Conservation (phyloP, 2,329 filamentous ascomycete species). For the Dichotomopilus funicola region DNA sequence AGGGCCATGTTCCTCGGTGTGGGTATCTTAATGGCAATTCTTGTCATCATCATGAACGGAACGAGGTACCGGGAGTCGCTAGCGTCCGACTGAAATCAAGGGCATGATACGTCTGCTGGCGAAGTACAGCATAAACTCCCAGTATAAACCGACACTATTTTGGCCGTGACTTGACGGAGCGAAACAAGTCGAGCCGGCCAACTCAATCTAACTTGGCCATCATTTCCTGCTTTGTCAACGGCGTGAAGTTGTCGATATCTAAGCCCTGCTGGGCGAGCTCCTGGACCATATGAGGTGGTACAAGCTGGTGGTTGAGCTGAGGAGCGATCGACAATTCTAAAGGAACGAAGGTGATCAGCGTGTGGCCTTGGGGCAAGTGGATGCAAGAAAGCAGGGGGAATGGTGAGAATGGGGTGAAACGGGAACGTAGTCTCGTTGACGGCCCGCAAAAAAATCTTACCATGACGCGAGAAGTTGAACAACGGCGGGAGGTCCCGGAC, state of each 20-base stretch:
- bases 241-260: constrained; percentile 90
- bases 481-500: constrained; percentile 77
- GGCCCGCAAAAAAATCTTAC: constrained; percentile 46
- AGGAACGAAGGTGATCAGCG: constrained; percentile 20
- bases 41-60: constrained; percentile 20
- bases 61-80: constrained; percentile 18
- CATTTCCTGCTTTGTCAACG: constrained; percentile 91
- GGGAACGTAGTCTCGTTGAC: too few relatives aligned
- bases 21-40: constrained; percentile 19
- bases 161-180: constrained; percentile 13
- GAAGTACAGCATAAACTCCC: constrained; percentile 21
- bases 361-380: constrained; percentile 12
- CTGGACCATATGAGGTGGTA: constrained; percentile 74
- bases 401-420: not conserved
- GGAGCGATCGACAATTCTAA: constrained; percentile 94
- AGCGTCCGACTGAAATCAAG: constrained; percentile 15
- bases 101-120: constrained; percentile 20
- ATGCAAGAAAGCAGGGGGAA: not conserved
- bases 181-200: constrained; percentile 8
- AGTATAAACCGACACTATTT: constrained; percentile 15
- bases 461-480: constrained; percentile 91
- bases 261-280: constrained; percentile 70
- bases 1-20: constrained; percentile 2
- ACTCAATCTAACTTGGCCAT: constrained; percentile 90
- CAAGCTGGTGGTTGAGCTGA: constrained; percentile 77